phyloP scores from a whole-genome alignment of 1,139 yeast genomes.

The Geotrichum citri-aurantii region DNA sequence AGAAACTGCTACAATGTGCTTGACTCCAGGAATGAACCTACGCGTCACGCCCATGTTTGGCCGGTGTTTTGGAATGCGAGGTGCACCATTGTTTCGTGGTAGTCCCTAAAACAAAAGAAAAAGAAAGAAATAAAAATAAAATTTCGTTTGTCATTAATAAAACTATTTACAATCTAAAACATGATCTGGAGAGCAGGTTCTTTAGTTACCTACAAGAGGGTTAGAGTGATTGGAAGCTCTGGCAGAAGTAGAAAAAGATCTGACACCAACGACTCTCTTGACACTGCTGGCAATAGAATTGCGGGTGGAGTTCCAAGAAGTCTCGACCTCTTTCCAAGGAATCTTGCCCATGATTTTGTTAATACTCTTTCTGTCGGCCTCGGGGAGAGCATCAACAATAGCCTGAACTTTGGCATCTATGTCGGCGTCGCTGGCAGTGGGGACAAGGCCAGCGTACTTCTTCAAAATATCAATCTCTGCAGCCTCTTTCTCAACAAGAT shows the following conservation, averaged over 20 bases:
- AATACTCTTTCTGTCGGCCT: slow-evolving; percentile 33
- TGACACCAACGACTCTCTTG: slow-evolving; percentile 25
- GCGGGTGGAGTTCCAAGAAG: slow-evolving; percentile 51
- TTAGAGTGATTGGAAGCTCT: slow-evolving; percentile 41
- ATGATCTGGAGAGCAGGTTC: neutral
- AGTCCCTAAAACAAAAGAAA: slow-evolving; percentile 40
- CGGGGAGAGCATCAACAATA: slow-evolving; percentile 34
- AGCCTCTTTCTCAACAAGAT: slow-evolving; percentile 52
- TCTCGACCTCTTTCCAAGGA: slow-evolving; percentile 45
- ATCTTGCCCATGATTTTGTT: slow-evolving; percentile 44
- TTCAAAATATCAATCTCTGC: slow-evolving; percentile 46
- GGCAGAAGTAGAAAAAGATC: slow-evolving; percentile 24
- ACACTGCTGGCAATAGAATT: slow-evolving; percentile 29
- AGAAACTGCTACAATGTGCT: slow-evolving; percentile 59
- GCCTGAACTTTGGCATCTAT: slow-evolving; percentile 41
- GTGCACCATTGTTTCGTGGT: slow-evolving; percentile 38
- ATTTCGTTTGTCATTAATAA: neutral
- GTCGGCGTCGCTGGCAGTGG: slow-evolving; percentile 49
- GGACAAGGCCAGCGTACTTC: slow-evolving; percentile 41
- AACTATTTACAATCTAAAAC: neutral
- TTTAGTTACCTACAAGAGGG: slow-evolving; percentile 44
- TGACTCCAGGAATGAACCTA: slow-evolving; percentile 56
- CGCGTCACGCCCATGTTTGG: slow-evolving; percentile 45
- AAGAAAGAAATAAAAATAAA: slow-evolving; percentile 1
- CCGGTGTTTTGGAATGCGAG: slow-evolving; percentile 19